phyloP scores from a whole-genome alignment of 805 yeast species.

The Saccharomyces mikatae region DNA sequence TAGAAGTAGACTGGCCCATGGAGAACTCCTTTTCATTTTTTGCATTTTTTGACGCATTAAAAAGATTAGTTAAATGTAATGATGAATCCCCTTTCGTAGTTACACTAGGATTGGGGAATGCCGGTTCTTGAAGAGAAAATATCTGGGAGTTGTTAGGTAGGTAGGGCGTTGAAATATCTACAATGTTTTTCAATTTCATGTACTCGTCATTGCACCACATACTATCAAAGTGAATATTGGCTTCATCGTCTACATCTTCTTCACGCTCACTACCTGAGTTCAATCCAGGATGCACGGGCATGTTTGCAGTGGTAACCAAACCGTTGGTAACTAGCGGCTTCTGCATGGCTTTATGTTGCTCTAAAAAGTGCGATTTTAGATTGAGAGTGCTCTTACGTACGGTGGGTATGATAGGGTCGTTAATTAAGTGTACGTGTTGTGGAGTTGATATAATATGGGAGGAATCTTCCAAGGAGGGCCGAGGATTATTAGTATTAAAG shows the following conservation, averaged over 20 bases:
- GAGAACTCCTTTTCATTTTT: not conserved
- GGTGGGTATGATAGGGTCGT: not conserved
- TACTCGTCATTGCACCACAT: constrained; percentile 41
- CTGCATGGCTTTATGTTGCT: not conserved
- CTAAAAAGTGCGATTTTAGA: not conserved
- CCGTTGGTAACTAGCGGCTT: not conserved
- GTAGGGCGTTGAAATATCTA: constrained; percentile 2
- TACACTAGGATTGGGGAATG: not conserved
- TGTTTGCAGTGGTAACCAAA: not conserved
- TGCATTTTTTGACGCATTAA: not conserved
- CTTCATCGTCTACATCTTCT: not conserved
- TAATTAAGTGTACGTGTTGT: not conserved
- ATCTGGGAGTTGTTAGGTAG: constrained; percentile 2
- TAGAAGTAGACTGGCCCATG: not conserved
- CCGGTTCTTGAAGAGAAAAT: not conserved
- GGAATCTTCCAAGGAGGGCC: not conserved
- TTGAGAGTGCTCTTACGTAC: not conserved
- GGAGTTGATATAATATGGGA: not conserved
- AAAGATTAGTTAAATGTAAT: not conserved
- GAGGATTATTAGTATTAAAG: not conserved
- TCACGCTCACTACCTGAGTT: not conserved
- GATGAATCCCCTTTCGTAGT: not conserved
- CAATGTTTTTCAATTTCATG: constrained; percentile 17
- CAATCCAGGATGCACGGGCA: not conserved
- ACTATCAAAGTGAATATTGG: constrained; percentile 35